These are phyloP conservation scores for Suillus hirtellus DNA, from an alignment of 768 basidiomycete genomes.

Conservation along the genomic window DNA sequence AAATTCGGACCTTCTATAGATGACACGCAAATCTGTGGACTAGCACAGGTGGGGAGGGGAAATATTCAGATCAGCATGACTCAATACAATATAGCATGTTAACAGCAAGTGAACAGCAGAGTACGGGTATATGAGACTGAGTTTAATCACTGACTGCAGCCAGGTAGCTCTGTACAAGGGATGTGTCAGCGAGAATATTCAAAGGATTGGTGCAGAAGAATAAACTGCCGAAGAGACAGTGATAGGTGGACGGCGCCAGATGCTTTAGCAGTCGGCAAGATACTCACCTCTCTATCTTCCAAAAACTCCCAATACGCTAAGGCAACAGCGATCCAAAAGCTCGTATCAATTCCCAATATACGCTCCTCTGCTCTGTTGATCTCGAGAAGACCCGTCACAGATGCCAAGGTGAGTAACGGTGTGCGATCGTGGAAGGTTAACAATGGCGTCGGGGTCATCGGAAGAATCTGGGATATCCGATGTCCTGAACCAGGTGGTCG, in stretches of 20 bases:
- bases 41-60: background rate
- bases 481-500: conserved; percentile 18
- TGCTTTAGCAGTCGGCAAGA: background rate
- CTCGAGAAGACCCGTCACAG: conserved; percentile 63
- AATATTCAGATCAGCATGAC: background rate
- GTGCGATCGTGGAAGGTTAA: conserved; percentile 74
- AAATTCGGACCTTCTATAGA: background rate
- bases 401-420: conserved; percentile 58
- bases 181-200: background rate
- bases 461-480: conserved; percentile 22
- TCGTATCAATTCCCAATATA: conserved; percentile 66
- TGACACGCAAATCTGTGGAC: background rate
- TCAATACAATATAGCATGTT: background rate
- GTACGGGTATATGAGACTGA: background rate
- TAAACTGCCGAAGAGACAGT: background rate
- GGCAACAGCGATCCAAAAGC: conserved; percentile 77
- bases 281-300: conserved; percentile 71
- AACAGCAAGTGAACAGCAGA: background rate
- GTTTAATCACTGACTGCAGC: conserved; percentile 2
- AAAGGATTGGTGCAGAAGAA: background rate
- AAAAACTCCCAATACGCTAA: conserved; percentile 78
- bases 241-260: background rate
- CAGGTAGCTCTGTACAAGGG: background rate
- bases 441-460: conserved; percentile 44
- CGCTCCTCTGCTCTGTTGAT: conserved; percentile 57